A percentile compares a stretch with the other conserved stretches of the same genome.
Evolutionary conservation across 1,284 basidiomycete genomes (phyloP).

Genomic region (Pascua sp.): DNA sequence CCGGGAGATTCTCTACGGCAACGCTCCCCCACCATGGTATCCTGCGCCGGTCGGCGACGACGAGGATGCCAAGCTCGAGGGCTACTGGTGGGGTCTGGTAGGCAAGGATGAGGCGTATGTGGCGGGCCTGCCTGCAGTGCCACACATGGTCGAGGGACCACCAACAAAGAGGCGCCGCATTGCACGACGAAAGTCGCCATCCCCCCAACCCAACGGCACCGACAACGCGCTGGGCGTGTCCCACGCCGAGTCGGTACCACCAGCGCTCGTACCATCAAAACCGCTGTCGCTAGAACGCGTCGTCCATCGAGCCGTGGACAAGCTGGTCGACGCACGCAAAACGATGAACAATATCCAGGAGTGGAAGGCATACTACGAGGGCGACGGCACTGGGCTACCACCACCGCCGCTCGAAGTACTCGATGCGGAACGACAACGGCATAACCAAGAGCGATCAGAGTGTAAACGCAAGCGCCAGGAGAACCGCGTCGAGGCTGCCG

Average conservation of each 20-base stretch:
- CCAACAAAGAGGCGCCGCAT: constrained; percentile 12
- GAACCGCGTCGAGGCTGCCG: constrained; percentile 20
- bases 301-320: constrained; percentile 34
- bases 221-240: not conserved
- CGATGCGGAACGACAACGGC: constrained; percentile 22
- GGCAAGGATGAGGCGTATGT: constrained; percentile 37
- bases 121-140: constrained; percentile 37
- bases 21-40: constrained; percentile 40
- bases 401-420: constrained; percentile 24
- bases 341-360: constrained; percentile 37
- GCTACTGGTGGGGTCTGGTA: constrained; percentile 43
- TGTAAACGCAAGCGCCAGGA: constrained; percentile 18
- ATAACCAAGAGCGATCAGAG: constrained; percentile 15
- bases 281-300: constrained; percentile 30
- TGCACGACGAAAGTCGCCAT: constrained; percentile 3
- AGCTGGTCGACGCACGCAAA: constrained; percentile 28
- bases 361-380: constrained; percentile 35
- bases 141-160: constrained; percentile 29
- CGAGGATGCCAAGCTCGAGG: constrained; percentile 39
- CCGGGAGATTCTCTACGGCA: constrained; percentile 33
- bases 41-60: constrained; percentile 27
- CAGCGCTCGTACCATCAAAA: constrained; percentile 24
- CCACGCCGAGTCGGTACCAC: constrained; percentile 5
- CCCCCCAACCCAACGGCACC: constrained; percentile 1
- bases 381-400: constrained; percentile 34